phyloP scores from a whole-genome alignment of 1,139 yeast species.

The Geotrichum carabidarum region DNA sequence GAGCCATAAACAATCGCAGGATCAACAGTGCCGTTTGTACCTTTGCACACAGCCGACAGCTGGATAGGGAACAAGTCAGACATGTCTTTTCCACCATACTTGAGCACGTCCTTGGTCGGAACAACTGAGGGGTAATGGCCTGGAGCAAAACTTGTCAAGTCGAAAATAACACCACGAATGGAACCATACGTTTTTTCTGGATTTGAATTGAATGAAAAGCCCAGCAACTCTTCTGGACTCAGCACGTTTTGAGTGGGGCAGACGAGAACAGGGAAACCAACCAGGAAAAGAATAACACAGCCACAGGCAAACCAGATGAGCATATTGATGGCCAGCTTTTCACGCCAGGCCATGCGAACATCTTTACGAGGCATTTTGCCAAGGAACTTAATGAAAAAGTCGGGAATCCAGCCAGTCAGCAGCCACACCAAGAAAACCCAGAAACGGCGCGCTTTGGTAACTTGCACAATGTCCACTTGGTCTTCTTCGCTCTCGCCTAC shows the following conservation, averaged over 20 bases:
- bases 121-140: slow-evolving; percentile 41
- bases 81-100: slow-evolving; percentile 39
- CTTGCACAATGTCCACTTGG: slow-evolving; percentile 31
- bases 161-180: slow-evolving; percentile 40
- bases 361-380: slow-evolving; percentile 38
- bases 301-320: slow-evolving; percentile 41
- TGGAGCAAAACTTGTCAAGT: slow-evolving; percentile 38
- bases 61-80: slow-evolving; percentile 40
- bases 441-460: slow-evolving; percentile 31
- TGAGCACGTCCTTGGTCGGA: slow-evolving; percentile 34
- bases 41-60: slow-evolving; percentile 40
- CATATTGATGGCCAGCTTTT: slow-evolving; percentile 41
- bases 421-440: slow-evolving; percentile 41
- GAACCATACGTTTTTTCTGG: slow-evolving; percentile 37
- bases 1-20: slow-evolving; percentile 38
- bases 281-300: slow-evolving; percentile 36
- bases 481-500: slow-evolving; percentile 30
- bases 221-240: slow-evolving; percentile 34
- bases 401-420: slow-evolving; percentile 42
- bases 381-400: slow-evolving; percentile 32
- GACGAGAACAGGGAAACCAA: slow-evolving; percentile 41
- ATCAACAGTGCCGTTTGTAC: slow-evolving; percentile 34
- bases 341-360: slow-evolving; percentile 42
- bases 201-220: slow-evolving; percentile 30
- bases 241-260: slow-evolving; percentile 41